Base-by-base conservation (phyloP, 805 yeast species). In the Tetrapisispora pingtungensis region DNA sequence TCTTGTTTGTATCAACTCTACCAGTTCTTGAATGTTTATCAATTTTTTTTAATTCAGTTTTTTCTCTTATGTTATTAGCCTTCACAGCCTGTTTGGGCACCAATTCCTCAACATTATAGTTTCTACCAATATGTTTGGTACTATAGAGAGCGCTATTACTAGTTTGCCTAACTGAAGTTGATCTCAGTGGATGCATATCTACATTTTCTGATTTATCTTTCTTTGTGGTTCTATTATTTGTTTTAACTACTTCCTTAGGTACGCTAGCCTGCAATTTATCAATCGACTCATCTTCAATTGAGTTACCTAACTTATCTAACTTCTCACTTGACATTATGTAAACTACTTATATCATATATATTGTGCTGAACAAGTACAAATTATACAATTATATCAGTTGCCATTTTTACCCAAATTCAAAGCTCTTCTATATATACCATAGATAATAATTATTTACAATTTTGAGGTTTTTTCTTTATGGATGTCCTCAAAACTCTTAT, bases 1-100 rank as follows among this genome's bases (percentile, higher is more conserved):
- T 81, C 81, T 88, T 89, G 56, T 74, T 77, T 56, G 95, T 74
- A 73, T 88, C 96, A 59, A 78, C 66, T 75, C 83, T 85, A 62
- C 82, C 86, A 54, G 85, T 65, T 74, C 83, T 84, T 54, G 90
- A 78, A 64, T 80, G 93, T 70, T 95, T 90, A 78, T 90, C 97
- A 50, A 63, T 54, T 66, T 71, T 45, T 57, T 61, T 63, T 59
- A 37, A 27, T 15, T 37, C 40, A n/a, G 40, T 37, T 12, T 37
- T 37, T 15, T 27, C n/a, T 10, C 40, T 15, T 18, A 17, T 19
- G 10, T 17, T 27, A 18, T 37, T 37, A 5, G 32, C 15, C 13
- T 37, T 37, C 7, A 37, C 77, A 68, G 46, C 72, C 56, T 48
- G 72, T 58, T 57, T 78, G 73, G 56, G 75, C 77, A 55, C 71